Base-by-base conservation (phyloP, 2,329 filamentous ascomycete genomes). In the Aspergillus sp. region DNA sequence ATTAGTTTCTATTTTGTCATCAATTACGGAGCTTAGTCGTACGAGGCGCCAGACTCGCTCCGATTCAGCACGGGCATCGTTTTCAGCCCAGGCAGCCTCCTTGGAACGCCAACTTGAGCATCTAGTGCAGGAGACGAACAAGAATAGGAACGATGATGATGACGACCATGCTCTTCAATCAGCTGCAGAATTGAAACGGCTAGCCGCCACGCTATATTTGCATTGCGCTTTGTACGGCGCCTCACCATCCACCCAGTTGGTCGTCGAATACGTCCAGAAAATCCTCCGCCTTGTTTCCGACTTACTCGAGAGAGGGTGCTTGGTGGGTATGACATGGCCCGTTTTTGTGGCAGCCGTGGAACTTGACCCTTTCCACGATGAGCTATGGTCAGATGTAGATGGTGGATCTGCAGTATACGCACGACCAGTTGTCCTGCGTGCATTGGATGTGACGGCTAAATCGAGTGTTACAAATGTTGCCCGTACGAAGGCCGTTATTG, bases 1-100 rank as follows among this genome's bases (percentile, higher is more conserved):
- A 12, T 57, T 76, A 32, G 71, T 73, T 3, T 67, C 68, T 1
- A 68, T 76, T 3, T 55, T 76, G 4, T 73, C 69, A n/a, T 63
- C 64, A 0, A 73, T 74, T 26, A 75, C 71, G 0, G 73, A 76
- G 42, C 57, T 76, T 9, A 73, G 71, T 4, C 62, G 69, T 4
- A 57, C 57, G 7, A 56, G 61, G 32, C 58, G 66, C 5, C 59
- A 61, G 7, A 46, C 57, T 4, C 46, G 48, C 6, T 58, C 60
- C 1, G 52, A 63, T 8, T 48, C 56, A 3, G 50, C 60, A 4
- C 54, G 46, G n/a, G 47, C 47, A 27, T 44, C 48, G 8, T 68
- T 70, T 32, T 57, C 60, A 3, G 50, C 58, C 1, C 59, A 63
- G 8, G 56, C 71, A 2, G 65, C 64, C 3, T 58, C 56, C 3